Percentiles rank a stretch among this genome's conserved stretches.
Conservation (phyloP, 2,329 filamentous ascomycete species). For the Scytalidium sp. region DNA sequence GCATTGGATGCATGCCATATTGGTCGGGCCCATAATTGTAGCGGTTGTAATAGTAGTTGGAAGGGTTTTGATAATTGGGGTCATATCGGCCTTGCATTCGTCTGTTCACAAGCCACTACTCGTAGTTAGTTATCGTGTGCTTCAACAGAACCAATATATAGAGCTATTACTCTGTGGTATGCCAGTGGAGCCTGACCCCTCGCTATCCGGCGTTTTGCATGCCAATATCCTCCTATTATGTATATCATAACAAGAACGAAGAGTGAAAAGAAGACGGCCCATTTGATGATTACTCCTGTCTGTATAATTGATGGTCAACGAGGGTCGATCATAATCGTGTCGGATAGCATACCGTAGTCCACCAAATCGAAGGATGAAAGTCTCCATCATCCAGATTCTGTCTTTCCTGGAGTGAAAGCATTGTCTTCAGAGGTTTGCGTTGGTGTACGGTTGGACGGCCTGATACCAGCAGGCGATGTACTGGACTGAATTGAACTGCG, state of each 20-base stretch:
- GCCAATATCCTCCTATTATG: constrained; percentile 65
- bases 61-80: constrained; percentile 45
- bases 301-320: constrained; percentile 22
- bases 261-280: constrained; percentile 63
- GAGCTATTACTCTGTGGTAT: constrained; percentile 63
- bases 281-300: constrained; percentile 54
- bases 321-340: not conserved
- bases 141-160: constrained; percentile 1
- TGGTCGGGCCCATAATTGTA: constrained; percentile 32
- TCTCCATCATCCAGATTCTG: constrained; percentile 8
- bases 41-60: constrained; percentile 32
- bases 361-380: constrained; percentile 33
- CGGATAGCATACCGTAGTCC: constrained; percentile 30
- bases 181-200: constrained; percentile 62
- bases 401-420: too few relatives aligned
- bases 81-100: constrained; percentile 24
- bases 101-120: constrained; percentile 28
- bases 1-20: constrained; percentile 50
- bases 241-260: constrained; percentile 57
- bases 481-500: too few relatives aligned
- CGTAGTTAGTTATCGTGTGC: constrained; percentile 13
- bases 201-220: constrained; percentile 64
- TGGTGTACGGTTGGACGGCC: too few relatives aligned
- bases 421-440: too few relatives aligned
- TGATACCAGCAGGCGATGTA: too few relatives aligned